Conservation (phyloP, 257 asterid species). For the Asclepias syriaca region DNA sequence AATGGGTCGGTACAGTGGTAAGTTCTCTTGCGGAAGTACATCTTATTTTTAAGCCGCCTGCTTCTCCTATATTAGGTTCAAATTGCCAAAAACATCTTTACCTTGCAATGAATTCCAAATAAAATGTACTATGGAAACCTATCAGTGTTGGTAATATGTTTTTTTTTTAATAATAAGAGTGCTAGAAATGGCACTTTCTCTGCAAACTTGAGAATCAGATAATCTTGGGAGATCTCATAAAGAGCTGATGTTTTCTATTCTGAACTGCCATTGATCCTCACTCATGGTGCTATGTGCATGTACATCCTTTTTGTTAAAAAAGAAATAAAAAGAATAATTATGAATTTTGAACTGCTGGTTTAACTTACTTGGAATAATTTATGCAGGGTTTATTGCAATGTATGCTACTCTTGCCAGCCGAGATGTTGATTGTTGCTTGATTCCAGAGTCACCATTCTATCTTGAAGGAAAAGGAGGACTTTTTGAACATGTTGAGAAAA, state of each 20-base stretch:
- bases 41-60: not conserved
- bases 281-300: not conserved
- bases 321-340: no score
- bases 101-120: not conserved
- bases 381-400: slow-evolving; percentile 89
- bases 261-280: not conserved
- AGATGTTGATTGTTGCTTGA: slow-evolving; percentile 94
- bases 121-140: not conserved
- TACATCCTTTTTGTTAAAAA: not conserved
- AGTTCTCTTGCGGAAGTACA: slow-evolving; percentile 16
- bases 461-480: slow-evolving; percentile 87
- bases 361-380: slow-evolving; percentile 8
- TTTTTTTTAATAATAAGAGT: not conserved
- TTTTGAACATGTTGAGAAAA: slow-evolving; percentile 62
- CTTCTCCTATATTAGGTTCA: not conserved
- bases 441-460: slow-evolving; percentile 87
- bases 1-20: slow-evolving; percentile 93
- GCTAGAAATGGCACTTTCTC: not conserved
- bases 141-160: not conserved
- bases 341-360: not conserved
- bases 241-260: not conserved
- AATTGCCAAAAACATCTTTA: slow-evolving; percentile 2
- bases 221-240: not conserved
- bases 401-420: slow-evolving; percentile 95
- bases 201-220: not conserved